These are phyloP conservation scores for Botrytis byssoidea DNA, from an alignment of 2,329 filamentous ascomycete genomes.

Conservation along the genomic window DNA sequence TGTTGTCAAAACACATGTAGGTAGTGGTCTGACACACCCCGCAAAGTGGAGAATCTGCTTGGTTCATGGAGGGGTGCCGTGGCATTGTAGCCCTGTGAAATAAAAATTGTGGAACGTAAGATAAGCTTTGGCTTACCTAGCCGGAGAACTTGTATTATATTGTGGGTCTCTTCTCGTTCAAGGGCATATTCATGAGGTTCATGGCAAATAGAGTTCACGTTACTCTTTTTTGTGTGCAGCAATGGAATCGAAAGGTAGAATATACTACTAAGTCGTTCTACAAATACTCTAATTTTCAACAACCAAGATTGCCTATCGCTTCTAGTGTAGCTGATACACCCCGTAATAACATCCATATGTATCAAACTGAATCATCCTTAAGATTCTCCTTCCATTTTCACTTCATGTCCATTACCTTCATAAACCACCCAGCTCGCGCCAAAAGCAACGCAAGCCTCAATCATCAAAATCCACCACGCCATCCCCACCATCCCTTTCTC, in stretches of 20 bases:
- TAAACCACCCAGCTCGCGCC: background rate
- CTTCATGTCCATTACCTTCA: conserved; percentile 12
- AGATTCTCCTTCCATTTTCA: background rate
- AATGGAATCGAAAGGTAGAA: background rate
- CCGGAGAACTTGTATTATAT: background rate
- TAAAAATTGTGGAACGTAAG: background rate
- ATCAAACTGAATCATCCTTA: background rate
- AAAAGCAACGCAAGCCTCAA: background rate
- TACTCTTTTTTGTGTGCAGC: background rate
- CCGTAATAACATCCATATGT: background rate
- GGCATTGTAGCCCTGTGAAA: background rate
- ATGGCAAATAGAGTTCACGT: background rate
- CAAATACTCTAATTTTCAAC: background rate
- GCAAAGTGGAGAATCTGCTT: background rate
- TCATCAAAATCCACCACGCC: conserved; percentile 5
- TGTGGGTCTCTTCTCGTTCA: background rate
- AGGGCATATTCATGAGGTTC: background rate
- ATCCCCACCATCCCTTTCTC: background rate
- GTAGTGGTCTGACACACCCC: background rate
- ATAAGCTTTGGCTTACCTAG: background rate
- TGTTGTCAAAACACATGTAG: background rate
- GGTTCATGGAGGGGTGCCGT: too few relatives aligned
- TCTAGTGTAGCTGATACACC: background rate
- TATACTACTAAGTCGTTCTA: background rate
- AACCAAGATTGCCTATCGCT: background rate